These are phyloP conservation scores for Imleria badia DNA, from an alignment of 768 basidiomycete species.

Conservation along the genomic window DNA sequence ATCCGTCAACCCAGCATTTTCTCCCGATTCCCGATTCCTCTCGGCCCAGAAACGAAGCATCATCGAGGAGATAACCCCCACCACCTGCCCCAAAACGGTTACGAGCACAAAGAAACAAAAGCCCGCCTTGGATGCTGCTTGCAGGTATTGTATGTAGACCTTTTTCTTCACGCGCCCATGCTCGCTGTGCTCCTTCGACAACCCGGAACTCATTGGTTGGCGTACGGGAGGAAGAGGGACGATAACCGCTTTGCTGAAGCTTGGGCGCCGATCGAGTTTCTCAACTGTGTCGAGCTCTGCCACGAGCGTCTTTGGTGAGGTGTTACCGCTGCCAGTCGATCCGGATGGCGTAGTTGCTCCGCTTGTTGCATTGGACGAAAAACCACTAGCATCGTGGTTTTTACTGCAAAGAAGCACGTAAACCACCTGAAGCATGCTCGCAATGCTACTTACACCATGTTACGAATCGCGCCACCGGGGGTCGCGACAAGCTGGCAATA, in stretches of 20 bases:
- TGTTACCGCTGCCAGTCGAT: background rate
- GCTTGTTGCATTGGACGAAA: conserved; percentile 44
- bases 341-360: conserved; percentile 22
- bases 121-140: conserved; percentile 73
- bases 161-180: conserved; percentile 75
- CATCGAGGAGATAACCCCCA: conserved; percentile 58
- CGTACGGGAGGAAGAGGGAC: conserved; percentile 42
- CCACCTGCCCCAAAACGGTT: conserved; percentile 54
- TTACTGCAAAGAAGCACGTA: conserved; percentile 30
- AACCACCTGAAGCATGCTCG: too few species aligned
- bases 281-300: conserved; percentile 37
- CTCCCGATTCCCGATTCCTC: conserved; percentile 61
- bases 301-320: too few species aligned
- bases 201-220: conserved; percentile 42
- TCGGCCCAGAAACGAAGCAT: conserved; percentile 84
- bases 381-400: conserved; percentile 45
- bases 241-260: conserved; percentile 57
- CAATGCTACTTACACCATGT: conserved; percentile 17
- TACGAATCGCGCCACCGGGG: conserved; percentile 63
- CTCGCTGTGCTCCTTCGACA: conserved; percentile 71
- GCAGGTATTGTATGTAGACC: conserved; percentile 78
- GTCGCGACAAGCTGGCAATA: conserved; percentile 62
- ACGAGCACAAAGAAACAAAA: conserved; percentile 64
- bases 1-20: conserved; percentile 54
- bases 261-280: conserved; percentile 53